Evolutionary conservation across 2,329 filamentous ascomycete genomes (phyloP).

Genomic region (Fusarium euwallaceae): DNA sequence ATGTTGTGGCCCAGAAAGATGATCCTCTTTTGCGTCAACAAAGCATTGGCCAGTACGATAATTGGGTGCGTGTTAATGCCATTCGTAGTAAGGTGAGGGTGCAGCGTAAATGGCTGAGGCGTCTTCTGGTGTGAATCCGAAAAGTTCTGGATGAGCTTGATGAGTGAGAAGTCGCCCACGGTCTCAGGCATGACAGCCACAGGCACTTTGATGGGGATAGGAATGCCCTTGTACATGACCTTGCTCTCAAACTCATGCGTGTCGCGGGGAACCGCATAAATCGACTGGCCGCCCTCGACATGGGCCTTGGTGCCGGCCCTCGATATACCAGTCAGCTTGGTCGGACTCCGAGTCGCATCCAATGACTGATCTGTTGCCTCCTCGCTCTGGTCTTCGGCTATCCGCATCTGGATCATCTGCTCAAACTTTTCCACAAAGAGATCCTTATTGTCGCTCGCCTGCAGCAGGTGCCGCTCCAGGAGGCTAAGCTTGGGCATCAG

Average conservation of each 20-base stretch:
- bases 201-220: slow-evolving; percentile 96
- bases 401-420: slow-evolving; percentile 87
- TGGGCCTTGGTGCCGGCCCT: slow-evolving; percentile 74
- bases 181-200: slow-evolving; percentile 95
- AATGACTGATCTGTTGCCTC: slow-evolving; percentile 52
- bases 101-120: slow-evolving; percentile 85
- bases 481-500: slow-evolving; percentile 88
- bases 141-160: slow-evolving; percentile 97
- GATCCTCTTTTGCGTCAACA: slow-evolving; percentile 95
- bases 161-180: slow-evolving; percentile 95
- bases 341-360: slow-evolving; percentile 63
- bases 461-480: slow-evolving; percentile 87
- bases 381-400: slow-evolving; percentile 72
- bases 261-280: slow-evolving; percentile 86
- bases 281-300: slow-evolving; percentile 69
- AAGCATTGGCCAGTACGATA: slow-evolving; percentile 92
- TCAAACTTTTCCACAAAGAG: slow-evolving; percentile 99
- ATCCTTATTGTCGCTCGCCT: slow-evolving; percentile 93
- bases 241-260: slow-evolving; percentile 98
- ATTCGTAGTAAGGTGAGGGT: slow-evolving; percentile 93
- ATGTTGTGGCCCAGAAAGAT: slow-evolving; percentile 97
- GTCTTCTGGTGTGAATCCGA: slow-evolving; percentile 84
- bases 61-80: slow-evolving; percentile 93
- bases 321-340: slow-evolving; percentile 64
- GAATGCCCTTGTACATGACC: slow-evolving; percentile 95